Conservation (phyloP, 495 filamentous ascomycete species). For the Extremus antarcticus region DNA sequence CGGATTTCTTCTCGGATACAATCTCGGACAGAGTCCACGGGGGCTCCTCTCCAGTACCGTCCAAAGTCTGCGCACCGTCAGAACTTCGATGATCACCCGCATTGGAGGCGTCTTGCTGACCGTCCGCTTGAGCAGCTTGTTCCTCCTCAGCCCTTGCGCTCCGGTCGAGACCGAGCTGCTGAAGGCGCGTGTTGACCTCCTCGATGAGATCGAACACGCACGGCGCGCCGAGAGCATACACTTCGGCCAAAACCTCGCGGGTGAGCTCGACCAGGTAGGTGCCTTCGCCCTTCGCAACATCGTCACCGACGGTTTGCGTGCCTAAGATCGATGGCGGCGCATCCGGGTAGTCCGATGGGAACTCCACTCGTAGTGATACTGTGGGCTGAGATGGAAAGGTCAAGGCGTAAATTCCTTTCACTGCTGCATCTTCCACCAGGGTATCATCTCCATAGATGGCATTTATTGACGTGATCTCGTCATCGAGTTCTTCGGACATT, state of each 20-base stretch:
- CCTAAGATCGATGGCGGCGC: slow-evolving; percentile 59
- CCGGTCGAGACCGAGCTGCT: slow-evolving; percentile 27
- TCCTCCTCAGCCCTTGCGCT: slow-evolving; percentile 5
- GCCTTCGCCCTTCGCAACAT: slow-evolving; percentile 52
- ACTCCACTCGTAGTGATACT: slow-evolving; percentile 39
- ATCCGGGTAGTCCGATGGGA: slow-evolving; percentile 62
- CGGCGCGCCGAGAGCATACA: slow-evolving; percentile 62
- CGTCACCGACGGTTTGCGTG: slow-evolving; percentile 45
- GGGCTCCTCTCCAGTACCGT: slow-evolving; percentile 10
- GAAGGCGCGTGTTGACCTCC: slow-evolving; percentile 42
- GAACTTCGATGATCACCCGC: not conserved
- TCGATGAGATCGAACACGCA: slow-evolving; percentile 84
- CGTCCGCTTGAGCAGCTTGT: slow-evolving; percentile 16
- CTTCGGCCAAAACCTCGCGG: slow-evolving; percentile 49
- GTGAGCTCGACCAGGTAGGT: slow-evolving; percentile 54
- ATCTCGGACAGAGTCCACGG: slow-evolving; percentile 43
- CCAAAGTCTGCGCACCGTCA: slow-evolving; percentile 1
- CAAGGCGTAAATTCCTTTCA: slow-evolving; percentile 29
- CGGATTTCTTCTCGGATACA: slow-evolving; percentile 71
- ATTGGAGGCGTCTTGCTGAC: slow-evolving; percentile 1
- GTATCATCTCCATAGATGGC: slow-evolving; percentile 76
- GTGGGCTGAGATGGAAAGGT: slow-evolving; percentile 35
- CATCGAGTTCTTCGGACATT: slow-evolving; percentile 65
- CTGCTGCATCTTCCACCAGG: slow-evolving; percentile 33
- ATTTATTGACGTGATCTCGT: slow-evolving; percentile 85